Conservation (phyloP, 1,139 yeast species). For the Pichia cactophila region DNA sequence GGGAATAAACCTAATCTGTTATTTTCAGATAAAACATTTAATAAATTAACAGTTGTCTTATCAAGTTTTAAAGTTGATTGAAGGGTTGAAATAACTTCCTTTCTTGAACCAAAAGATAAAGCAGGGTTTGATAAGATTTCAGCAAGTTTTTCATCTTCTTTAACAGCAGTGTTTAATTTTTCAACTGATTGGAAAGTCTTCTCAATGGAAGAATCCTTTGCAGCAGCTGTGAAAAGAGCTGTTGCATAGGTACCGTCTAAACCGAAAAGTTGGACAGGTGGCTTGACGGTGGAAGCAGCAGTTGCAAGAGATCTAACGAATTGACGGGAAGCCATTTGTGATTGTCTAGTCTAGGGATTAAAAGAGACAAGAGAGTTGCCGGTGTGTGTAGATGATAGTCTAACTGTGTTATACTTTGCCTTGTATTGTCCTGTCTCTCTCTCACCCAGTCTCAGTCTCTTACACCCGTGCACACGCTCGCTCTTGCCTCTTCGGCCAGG, state of each 20-base stretch:
- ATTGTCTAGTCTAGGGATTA: neutral
- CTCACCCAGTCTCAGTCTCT: no score
- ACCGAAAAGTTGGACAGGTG: slow-evolving; percentile 93
- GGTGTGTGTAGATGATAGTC: no score
- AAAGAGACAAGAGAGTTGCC: no score
- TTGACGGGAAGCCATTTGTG: slow-evolving; percentile 52
- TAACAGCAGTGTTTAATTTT: slow-evolving; percentile 48
- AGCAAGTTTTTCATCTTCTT: slow-evolving; percentile 56
- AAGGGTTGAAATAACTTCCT: slow-evolving; percentile 55
- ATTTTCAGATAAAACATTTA: slow-evolving; percentile 85
- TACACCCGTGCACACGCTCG: no score
- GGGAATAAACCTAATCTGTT: slow-evolving; percentile 76
- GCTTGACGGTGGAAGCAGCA: slow-evolving; percentile 47
- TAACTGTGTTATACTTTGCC: no score
- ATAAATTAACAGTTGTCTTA: slow-evolving; percentile 70
- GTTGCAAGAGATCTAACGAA: slow-evolving; percentile 56
- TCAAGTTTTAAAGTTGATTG: slow-evolving; percentile 57
- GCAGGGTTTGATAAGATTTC: slow-evolving; percentile 76
- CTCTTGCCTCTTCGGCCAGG: no score
- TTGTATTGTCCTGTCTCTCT: neutral
- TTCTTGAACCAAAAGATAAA: slow-evolving; percentile 68
- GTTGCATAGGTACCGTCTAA: slow-evolving; percentile 96
- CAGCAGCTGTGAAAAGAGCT: slow-evolving; percentile 89
- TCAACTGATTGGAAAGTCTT: slow-evolving; percentile 62
- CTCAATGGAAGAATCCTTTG: slow-evolving; percentile 71